Conservation (phyloP, 106 monocot genomes). For the Dioscorea dumetorum region DNA sequence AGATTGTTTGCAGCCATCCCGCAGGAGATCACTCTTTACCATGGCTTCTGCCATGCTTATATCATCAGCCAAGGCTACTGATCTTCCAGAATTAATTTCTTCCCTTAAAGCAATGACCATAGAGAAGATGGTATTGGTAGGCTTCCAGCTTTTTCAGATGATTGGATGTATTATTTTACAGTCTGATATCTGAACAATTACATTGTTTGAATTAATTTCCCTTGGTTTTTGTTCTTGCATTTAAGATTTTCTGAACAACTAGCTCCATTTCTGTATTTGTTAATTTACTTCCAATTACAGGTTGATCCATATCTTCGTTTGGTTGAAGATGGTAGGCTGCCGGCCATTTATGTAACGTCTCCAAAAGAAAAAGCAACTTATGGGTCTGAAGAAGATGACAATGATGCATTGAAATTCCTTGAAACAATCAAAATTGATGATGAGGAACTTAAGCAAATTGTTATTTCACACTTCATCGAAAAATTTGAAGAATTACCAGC, state of each 20-base stretch:
- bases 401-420: constrained; percentile 38
- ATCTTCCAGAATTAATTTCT: constrained; percentile 40
- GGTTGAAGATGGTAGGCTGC: constrained; percentile 42
- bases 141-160: constrained; percentile 4
- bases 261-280: neutral
- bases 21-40: constrained; percentile 63
- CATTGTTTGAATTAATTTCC: neutral
- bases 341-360: constrained; percentile 16
- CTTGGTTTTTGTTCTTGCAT: neutral
- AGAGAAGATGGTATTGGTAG: constrained; percentile 70
- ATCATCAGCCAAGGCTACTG: constrained; percentile 49
- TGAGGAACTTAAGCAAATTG: constrained; percentile 43
- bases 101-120: constrained; percentile 35
- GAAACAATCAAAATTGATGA: constrained; percentile 35
- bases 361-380: constrained; percentile 22
- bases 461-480: constrained; percentile 38
- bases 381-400: constrained; percentile 75
- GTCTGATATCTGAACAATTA: neutral
- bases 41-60: constrained; percentile 79
- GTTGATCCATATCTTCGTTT: constrained; percentile 61
- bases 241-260: neutral
- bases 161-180: neutral
- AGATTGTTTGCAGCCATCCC: constrained; percentile 78
- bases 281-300: constrained; percentile 25
- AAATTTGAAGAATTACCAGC: constrained; percentile 56